Evolutionary conservation across 768 basidiomycete species (phyloP).

Genomic region (Boletus subcaerulescens): DNA sequence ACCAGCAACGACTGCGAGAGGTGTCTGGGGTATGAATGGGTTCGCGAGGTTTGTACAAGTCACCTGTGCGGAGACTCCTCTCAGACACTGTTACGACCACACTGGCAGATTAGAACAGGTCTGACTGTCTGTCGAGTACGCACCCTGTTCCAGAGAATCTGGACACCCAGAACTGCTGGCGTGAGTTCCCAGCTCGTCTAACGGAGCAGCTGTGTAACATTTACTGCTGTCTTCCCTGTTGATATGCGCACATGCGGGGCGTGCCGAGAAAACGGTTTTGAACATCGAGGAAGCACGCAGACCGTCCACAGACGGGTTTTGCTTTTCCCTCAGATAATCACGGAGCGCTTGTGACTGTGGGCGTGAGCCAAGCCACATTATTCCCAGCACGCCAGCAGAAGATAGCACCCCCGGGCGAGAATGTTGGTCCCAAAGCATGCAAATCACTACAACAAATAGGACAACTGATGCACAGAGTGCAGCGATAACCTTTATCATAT

Average conservation of each 20-base stretch:
- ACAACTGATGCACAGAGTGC: not conserved
- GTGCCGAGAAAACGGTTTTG: not conserved
- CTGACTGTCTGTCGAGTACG: not conserved
- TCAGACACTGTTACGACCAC: not conserved
- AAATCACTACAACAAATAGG: not conserved
- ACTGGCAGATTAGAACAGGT: not conserved
- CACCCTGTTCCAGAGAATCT: not conserved
- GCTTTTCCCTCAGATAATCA: not conserved
- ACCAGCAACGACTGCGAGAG: not conserved
- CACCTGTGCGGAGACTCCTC: not conserved
- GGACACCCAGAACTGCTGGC: not conserved
- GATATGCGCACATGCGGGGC: not conserved
- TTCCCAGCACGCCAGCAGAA: not conserved
- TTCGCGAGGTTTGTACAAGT: not conserved
- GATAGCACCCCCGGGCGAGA: not conserved
- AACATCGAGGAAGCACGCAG: not conserved
- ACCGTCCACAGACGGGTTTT: not conserved
- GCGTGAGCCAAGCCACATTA: not conserved
- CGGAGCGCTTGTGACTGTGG: not conserved
- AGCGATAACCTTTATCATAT: not conserved
- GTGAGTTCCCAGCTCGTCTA: not conserved
- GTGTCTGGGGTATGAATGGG: not conserved
- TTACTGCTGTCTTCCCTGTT: not conserved
- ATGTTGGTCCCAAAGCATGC: not conserved
- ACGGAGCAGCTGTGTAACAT: not conserved